Evolutionary conservation across 176 grass and related monocot species (phyloP), one percentile per base, ranked within the genome.

Genomic region (Bolboschoenus planiculmis): DNA sequence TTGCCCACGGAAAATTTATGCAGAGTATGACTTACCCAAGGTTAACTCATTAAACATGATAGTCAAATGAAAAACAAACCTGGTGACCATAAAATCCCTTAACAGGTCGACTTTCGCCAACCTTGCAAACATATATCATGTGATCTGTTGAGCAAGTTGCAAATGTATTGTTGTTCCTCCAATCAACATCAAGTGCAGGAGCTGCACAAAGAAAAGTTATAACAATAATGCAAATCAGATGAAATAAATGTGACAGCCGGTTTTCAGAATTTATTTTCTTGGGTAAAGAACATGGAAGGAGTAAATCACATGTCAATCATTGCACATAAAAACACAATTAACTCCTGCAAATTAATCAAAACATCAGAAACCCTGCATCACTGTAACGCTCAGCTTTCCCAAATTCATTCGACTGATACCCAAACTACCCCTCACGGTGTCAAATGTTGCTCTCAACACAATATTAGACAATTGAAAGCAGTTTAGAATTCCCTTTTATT

Each of bases 81-180:
- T 97, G 86, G 84, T 98, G 96, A 39, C 96, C 96, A 72, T 64
- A 89, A 81, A 95, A 98, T 83, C 82, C 50, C 85, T 93, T 98
- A 78, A 98, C 61, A 66, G 95, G 92, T 37, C 82, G 87, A 83
- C 68, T 66, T 24, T 98, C 92, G 37, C 95, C 95, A 81, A 98
- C 92, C 86, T 92, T 98, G 86, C 90, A 98, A 73, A 98, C 92
- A 84, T 95, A 98, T 51, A 98, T 98, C 96, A 95, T 95, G 56
- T 90, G 88, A 73, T 98, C 96, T 30, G 90, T 95, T 79, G 96
- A 98, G 86, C 96, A 98, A 62, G 96, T 98, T 63, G 96, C 96
- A 88, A 98, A 98, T 75, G 89, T 91, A 54, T 91, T 95, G 83
- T 98, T 95, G 74, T 98, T 95, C 88, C 96, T 88, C 96, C 96